Evolutionary conservation across 2,329 filamentous ascomycete genomes (phyloP), one percentile per base, ranked within the genome.

Genomic region (Sclerotinia borealis): DNA sequence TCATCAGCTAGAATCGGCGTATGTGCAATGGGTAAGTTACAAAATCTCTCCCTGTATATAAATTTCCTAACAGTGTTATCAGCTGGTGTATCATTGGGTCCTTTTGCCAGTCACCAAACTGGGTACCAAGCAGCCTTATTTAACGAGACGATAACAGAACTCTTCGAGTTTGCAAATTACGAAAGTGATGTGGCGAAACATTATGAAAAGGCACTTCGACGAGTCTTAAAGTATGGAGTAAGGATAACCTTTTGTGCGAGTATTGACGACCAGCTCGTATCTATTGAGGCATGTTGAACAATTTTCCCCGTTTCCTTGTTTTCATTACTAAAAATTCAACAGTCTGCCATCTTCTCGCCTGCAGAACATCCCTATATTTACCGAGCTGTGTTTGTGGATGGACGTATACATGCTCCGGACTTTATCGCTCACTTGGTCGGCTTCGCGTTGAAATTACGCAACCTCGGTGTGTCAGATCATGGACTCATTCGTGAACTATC

Each of bases 221-320:
- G 84, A 11, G 88, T 89, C 1, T 79, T 99, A 8, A 83, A 87
- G 19, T 89, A 91, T 70, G 92, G 93, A 15, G 91, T 91, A 17
- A 85, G 91, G 47, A 85, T 98, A 55, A 90, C 92, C 0, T 97
- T 93, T 74, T 83, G 96, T 64, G 93, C 93, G 61, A 97, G 93
- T 75, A 96, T 99, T 59, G 95, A 99, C 74, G 95, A 99, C 75
- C 95, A 99, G 76, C 81, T 99, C 2, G 93, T 99, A 17, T 93
- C 93, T 4, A 80, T 99, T 73, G 93, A 97, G 81, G 89, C 90
- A 71, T 50, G 64, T 67, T n/a, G n/a, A 36, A 22, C 36, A 31
- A 22, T n/a, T 59, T 39, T 41, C 27, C 27, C 43, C 29, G 15
- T 34, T 36, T 31, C 7, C 29, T 27, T 52, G n/a, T 29, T 49